These are phyloP conservation scores for Ophiognomonia clavigignenti-juglandacearum DNA, from an alignment of 2,329 filamentous ascomycete species.

Conservation along the genomic window DNA sequence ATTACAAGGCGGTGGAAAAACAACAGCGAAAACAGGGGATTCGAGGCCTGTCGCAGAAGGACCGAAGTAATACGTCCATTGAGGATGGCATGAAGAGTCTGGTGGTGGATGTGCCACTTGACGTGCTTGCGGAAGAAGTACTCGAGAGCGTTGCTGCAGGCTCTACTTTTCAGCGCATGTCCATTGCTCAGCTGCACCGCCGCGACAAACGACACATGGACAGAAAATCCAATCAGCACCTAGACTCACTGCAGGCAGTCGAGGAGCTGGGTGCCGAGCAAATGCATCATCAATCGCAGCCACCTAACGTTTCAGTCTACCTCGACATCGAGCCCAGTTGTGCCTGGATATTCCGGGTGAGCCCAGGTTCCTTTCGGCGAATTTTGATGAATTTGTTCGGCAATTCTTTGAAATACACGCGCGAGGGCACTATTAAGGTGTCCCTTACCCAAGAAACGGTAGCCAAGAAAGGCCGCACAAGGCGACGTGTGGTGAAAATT, in stretches of 20 bases:
- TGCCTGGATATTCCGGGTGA: constrained; percentile 46
- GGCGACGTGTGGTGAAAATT: constrained; percentile 26
- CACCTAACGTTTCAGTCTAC: constrained; percentile 28
- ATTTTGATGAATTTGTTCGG: constrained; percentile 51
- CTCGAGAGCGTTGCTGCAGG: constrained; percentile 22
- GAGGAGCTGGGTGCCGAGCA: constrained; percentile 2
- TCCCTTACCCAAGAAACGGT: constrained; percentile 8
- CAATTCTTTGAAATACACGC: constrained; percentile 49
- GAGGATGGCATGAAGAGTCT: constrained; percentile 24
- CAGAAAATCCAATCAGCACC: neutral
- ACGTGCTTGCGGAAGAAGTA: constrained; percentile 27
- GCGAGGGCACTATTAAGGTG: constrained; percentile 19
- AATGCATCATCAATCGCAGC: neutral
- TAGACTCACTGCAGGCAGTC: constrained; percentile 1
- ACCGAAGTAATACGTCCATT: constrained; percentile 3
- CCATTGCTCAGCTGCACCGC: constrained; percentile 6
- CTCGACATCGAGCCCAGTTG: constrained; percentile 36
- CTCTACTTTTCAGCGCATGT: neutral
- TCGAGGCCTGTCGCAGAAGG: neutral
- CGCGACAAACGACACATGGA: neutral
- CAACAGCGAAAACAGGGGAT: neutral
- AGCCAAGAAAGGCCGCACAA: neutral
- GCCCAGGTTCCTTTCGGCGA: constrained; percentile 40
- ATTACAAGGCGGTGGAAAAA: constrained; percentile 17
- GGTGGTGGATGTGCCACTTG: constrained; percentile 26